phyloP scores from a whole-genome alignment of 2,329 filamentous ascomycete genomes.

The Macrophomina tecta region DNA sequence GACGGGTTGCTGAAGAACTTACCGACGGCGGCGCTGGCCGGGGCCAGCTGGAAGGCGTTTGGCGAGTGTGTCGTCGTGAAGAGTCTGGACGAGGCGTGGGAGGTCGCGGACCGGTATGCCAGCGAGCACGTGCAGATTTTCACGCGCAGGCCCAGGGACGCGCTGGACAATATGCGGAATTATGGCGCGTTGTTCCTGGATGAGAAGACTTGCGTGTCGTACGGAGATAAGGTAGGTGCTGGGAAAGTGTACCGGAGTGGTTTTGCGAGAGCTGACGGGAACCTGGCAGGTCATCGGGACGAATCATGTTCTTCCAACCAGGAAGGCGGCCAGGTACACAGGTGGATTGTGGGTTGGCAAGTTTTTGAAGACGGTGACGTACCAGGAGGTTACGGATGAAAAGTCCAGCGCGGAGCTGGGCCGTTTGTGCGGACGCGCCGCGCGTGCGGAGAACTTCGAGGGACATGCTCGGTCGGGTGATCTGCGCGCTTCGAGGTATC shows the following conservation, averaged over 20 bases:
- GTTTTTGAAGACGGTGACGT: constrained; percentile 59
- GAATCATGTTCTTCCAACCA: constrained; percentile 61
- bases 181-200: constrained; percentile 60
- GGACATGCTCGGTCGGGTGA: constrained; percentile 61
- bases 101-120: constrained; percentile 56
- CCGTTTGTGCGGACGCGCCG: constrained; percentile 55
- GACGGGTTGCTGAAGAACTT: constrained; percentile 29
- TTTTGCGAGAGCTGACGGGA: not conserved
- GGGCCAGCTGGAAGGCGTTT: constrained; percentile 37
- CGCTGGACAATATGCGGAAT: constrained; percentile 58
- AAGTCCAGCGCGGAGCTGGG: constrained; percentile 57
- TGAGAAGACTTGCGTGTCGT: constrained; percentile 59
- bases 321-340: constrained; percentile 56
- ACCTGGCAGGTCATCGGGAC: constrained; percentile 56
- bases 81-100: constrained; percentile 51
- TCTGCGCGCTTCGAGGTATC: constrained; percentile 52
- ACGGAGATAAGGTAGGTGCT: constrained; percentile 56
- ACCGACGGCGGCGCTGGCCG: constrained; percentile 28
- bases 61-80: constrained; percentile 56
- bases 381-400: constrained; percentile 55
- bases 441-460: constrained; percentile 60
- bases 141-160: constrained; percentile 54
- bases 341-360: constrained; percentile 64
- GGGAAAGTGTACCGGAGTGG: too few relatives aligned
- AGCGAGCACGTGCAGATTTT: constrained; percentile 61